phyloP scores from a whole-genome alignment of 2,329 filamentous ascomycete species.

The Fusarium incarnatum region DNA sequence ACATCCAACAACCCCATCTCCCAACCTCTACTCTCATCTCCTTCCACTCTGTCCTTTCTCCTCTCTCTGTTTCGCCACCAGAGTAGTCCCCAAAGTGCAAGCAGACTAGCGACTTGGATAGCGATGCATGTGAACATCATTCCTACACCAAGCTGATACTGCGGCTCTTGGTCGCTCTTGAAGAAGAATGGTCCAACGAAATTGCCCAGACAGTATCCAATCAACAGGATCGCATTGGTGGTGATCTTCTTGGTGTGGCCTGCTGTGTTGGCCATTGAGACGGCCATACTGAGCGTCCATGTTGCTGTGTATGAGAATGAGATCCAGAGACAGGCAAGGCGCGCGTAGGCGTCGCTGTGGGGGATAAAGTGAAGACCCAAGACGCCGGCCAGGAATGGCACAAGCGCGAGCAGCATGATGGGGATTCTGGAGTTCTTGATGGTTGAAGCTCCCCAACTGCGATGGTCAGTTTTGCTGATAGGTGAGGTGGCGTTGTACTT shows the following conservation, averaged over 20 bases:
- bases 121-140: slow-evolving; percentile 42
- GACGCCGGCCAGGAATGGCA: slow-evolving; percentile 28
- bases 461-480: neutral
- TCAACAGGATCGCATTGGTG: slow-evolving; percentile 58
- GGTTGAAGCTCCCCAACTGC: slow-evolving; percentile 12
- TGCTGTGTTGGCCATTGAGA: slow-evolving; percentile 44
- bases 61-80: slow-evolving; percentile 25
- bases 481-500: neutral
- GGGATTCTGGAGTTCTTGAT: slow-evolving; percentile 26
- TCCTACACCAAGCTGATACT: slow-evolving; percentile 24
- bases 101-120: slow-evolving; percentile 12
- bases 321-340: slow-evolving; percentile 47
- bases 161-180: slow-evolving; percentile 36
- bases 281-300: slow-evolving; percentile 45
- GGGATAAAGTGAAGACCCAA: slow-evolving; percentile 27
- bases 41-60: neutral
- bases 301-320: slow-evolving; percentile 45
- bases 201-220: slow-evolving; percentile 57
- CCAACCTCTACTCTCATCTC: slow-evolving; percentile 3
- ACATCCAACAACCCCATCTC: slow-evolving; percentile 24
- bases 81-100: slow-evolving; percentile 17
- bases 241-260: slow-evolving; percentile 57
- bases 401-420: slow-evolving; percentile 21
- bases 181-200: slow-evolving; percentile 58
- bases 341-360: slow-evolving; percentile 28